phyloP scores from a whole-genome alignment of 257 asterid species.

The Jacaranda mimosifolia region DNA sequence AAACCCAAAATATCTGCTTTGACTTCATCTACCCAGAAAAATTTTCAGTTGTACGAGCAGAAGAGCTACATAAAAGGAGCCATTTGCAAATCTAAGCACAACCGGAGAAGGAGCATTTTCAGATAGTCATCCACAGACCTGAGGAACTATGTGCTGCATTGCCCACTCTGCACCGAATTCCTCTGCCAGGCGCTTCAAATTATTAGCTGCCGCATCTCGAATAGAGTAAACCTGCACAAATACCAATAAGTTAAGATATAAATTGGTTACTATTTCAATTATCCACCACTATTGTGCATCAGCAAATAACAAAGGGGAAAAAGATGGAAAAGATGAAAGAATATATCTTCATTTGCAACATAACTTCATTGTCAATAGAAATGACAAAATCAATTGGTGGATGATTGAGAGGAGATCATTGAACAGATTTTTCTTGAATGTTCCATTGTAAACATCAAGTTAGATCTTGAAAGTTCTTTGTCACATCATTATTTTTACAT shows the following conservation, averaged over 20 bases:
- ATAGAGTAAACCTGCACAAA: constrained; percentile 74
- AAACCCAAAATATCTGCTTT: not conserved
- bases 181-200: constrained; percentile 81
- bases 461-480: not conserved
- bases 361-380: constrained; percentile 10
- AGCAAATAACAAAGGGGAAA: not conserved
- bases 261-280: not conserved
- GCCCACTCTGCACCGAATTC: constrained; percentile 98
- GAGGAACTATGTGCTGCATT: constrained; percentile 91
- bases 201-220: constrained; percentile 89
- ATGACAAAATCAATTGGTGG: not conserved
- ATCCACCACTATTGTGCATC: not conserved
- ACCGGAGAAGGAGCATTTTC: constrained; percentile 2
- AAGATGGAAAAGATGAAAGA: constrained; percentile 5
- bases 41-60: not conserved
- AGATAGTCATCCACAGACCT: constrained; percentile 54
- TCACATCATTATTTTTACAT: not conserved
- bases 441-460: not conserved
- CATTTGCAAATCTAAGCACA: not conserved
- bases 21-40: not conserved
- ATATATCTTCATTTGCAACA: not conserved
- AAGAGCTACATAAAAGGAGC: not conserved
- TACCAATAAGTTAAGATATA: not conserved
- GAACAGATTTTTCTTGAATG: not conserved
- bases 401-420: constrained; percentile 2